Base-by-base conservation (phyloP, 2,329 filamentous ascomycete species). In the Talaromyces verruculosus region DNA sequence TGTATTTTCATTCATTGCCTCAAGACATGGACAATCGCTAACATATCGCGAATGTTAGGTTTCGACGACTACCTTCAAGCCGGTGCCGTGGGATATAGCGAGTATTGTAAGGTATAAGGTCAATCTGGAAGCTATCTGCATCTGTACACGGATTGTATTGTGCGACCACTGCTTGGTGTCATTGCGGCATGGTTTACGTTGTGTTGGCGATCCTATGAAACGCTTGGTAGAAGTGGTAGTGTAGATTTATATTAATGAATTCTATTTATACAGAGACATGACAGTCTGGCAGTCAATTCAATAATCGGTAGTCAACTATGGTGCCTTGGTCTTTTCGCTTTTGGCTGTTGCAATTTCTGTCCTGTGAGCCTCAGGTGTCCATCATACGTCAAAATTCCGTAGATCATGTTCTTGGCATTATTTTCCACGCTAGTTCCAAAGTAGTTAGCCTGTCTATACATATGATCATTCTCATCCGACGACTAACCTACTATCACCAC, bases 41-140 rank as follows among this genome's bases (percentile, higher is more conserved):
- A 65, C 51, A 33, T 47, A 22, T 41, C 17, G 51, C 8, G 55
- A 15, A 15, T 39, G 11, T 57, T 57, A 57, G 53, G n/a, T 57
- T 10, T 35, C 3, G 19, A 49, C 28, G 37, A 64, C 37, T 39
- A 5, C 13, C 37, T 55, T 13, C 28, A 19, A 43, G n/a, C 22
- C 43, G 60, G 30, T 62, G 11, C 19, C 19, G 60, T 19, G 37
- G 35, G 10, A 35, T 6, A 22, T 13, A 22, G 4, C 5, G 17
- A n/a, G 3, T 1, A 28, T 22, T 28, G 5, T 1, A 22, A 25
- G 19, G 28, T 28, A 11, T 5, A 19, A 11, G n/a, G 30, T 22
- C 3, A 1, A 55, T 1, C 8, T 55, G 11, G 17, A 35, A 55
- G 17, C 17, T 3, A 55, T n/a, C 2, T 33, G 4, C 7, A n/a